Evolutionary conservation across 1,284 basidiomycete species (phyloP), one percentile per base, ranked within the genome.

Genomic region (Malassezia arunalokei): DNA sequence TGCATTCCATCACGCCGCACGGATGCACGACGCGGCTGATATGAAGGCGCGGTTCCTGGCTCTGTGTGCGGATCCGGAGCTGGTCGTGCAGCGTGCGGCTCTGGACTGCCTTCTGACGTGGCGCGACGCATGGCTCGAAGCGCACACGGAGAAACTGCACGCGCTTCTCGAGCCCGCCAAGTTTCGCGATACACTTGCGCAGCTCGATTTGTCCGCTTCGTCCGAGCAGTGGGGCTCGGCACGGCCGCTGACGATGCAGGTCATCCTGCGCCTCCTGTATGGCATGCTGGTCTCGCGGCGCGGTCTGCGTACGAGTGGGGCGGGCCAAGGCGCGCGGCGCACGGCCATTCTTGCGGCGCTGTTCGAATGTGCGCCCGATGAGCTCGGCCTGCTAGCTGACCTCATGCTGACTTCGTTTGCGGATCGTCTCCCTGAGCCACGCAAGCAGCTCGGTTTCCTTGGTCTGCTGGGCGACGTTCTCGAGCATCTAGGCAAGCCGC

Each of bases 1-100:
- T 51, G 91, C 89, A 71, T 87, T 99, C 71, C 77, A 77, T 63
- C 95, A 95, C 67, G 90, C 90, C 8, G 91, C 89, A 74, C 86
- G 87, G 0, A 77, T 94, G 1, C 81, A 82, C 65, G 79, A 81
- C 3, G 80, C 86, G 0, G 79, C 83, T 8, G 79, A 79, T 0
- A 78, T 98, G 14, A 81, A 81, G 52, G 54, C 73, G 0, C 75
- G 88, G 20, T 89, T 92, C 74, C 78, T 80, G 12, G 76, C 79
- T 14, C 79, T 89, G n/a, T 80, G 95, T 30, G 84, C 89, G 1
- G 83, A 90, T 59, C 86, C 90, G 0, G 91, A 98, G 63, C 79
- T 82, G 9, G 73, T 80, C 5, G 76, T 96, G 7, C 92, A 95
- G 74, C 78, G 76, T 9, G 76, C 83, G 2, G 83, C 90, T 0